Evolutionary conservation across 1,284 basidiomycete genomes (phyloP).

Genomic region (Ganoderma lucidum): DNA sequence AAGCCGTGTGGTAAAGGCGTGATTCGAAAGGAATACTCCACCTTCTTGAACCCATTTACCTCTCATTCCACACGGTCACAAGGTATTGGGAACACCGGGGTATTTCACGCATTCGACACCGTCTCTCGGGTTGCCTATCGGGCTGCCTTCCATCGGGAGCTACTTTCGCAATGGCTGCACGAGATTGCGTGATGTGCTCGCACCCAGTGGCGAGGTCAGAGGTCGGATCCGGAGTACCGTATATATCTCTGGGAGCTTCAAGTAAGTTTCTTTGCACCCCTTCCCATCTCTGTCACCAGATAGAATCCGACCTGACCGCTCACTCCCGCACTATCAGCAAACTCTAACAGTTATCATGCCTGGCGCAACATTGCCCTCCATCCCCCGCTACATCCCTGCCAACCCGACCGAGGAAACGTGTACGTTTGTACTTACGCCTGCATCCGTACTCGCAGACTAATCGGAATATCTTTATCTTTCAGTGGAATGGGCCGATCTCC

Average conservation of each 20-base stretch:
- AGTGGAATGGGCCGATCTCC: slow-evolving; percentile 75
- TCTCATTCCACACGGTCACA: too few relatives aligned
- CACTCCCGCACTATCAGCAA: background rate
- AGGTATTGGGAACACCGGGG: too few relatives aligned
- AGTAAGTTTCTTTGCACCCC: background rate
- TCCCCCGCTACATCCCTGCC: slow-evolving; percentile 45
- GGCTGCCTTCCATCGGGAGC: background rate
- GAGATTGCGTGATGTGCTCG: background rate
- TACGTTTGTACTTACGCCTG: slow-evolving; percentile 34
- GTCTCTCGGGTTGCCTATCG: background rate
- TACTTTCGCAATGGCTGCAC: background rate
- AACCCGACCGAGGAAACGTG: slow-evolving; percentile 43
- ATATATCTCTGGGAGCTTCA: background rate
- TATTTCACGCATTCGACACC: background rate
- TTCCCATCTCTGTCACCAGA: background rate
- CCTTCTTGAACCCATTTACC: background rate
- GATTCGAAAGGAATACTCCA: background rate
- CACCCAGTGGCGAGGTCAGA: background rate
- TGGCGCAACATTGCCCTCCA: background rate
- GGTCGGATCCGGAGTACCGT: background rate
- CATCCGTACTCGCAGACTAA: background rate
- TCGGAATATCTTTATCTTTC: background rate
- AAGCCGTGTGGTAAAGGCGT: background rate
- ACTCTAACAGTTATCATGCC: background rate
- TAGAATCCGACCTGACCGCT: background rate